Base-by-base conservation (phyloP, 2,329 filamentous ascomycete species). In the Verruconis gallopava region DNA sequence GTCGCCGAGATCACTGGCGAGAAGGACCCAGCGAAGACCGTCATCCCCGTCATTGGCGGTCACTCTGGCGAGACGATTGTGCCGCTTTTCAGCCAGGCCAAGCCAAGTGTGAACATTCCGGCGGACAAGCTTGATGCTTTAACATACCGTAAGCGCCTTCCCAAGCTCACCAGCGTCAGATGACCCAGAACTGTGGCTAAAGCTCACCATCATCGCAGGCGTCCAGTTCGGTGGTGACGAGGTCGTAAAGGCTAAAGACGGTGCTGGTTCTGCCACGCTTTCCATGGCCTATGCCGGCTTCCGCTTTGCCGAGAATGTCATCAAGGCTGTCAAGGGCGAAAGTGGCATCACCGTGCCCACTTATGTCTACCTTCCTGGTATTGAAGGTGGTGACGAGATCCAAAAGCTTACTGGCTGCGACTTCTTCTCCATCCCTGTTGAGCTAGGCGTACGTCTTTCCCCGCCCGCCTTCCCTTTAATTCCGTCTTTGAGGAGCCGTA, bases 21-120 rank as follows among this genome's bases (percentile, higher is more conserved):
- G 68, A 76, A 79, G 61, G 79, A 89, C 62, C 85, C 88, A 46
- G 74, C 81, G 56, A 81, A 88, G 63, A 75, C 86, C 52, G 84
- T 71, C 51, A 82, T 98, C 50, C 88, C 89, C 51, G 91, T 98
- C 55, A 77, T 98, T 59, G 91, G 91, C 59, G 91, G 91, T 48
- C 91, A 98, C 77, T 95, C 88, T 47, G 91, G 91, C 59, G 86
- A 89, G 72, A 98, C 91, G 55, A 98, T 98, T 58, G 88, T 98
- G 44, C 91, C 91, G 39, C 77, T 98, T 48, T 93, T 96, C 76
- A 94, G 86, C 76, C 81, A 91, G 71, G 77, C 85, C 52, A 77
- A 79, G 58, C 86, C 88, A 44, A 62, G 74, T 34, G 80, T 91
- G 56, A 72, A 74, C 47, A 91, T 96, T 49, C 85, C 89, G 37